A percentile compares a stretch with the other conserved stretches of the same genome.
These are phyloP conservation scores for Leptographium radiaticola DNA, from an alignment of 2,329 filamentous ascomycete genomes.

Conservation along the genomic window DNA sequence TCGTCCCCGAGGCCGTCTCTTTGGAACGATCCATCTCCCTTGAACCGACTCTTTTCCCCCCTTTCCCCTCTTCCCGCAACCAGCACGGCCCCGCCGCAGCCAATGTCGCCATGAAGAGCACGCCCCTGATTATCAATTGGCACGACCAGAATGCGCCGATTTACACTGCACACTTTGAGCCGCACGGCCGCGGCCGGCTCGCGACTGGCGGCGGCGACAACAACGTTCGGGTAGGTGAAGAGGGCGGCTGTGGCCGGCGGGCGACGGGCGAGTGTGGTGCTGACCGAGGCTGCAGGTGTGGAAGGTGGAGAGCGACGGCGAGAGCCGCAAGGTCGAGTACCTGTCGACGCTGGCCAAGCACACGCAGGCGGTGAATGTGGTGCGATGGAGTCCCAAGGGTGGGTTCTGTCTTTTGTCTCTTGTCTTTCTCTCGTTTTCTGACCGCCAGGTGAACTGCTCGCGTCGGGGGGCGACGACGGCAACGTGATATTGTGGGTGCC, in stretches of 20 bases:
- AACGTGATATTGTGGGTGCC: slow-evolving; percentile 96
- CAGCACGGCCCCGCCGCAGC: background rate
- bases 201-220: slow-evolving; percentile 94
- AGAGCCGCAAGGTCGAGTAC: slow-evolving; percentile 82
- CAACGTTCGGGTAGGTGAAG: slow-evolving; percentile 66
- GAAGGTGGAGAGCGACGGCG: slow-evolving; percentile 75
- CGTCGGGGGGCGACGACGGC: slow-evolving; percentile 91
- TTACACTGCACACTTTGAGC: slow-evolving; percentile 95
- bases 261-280: background rate
- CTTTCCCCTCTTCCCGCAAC: no score
- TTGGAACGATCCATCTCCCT: no score
- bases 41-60: no score
- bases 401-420: slow-evolving; percentile 15
- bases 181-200: slow-evolving; percentile 76
- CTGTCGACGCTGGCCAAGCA: slow-evolving; percentile 86
- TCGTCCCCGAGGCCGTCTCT: no score
- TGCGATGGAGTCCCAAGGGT: slow-evolving; percentile 92
- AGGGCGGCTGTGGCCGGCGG: no score
- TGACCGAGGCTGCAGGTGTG: slow-evolving; percentile 49
- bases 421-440: background rate
- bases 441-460: slow-evolving; percentile 68
- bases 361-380: slow-evolving; percentile 95
- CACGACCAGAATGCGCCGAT: slow-evolving; percentile 95
- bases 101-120: slow-evolving; percentile 69
- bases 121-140: slow-evolving; percentile 95